These are phyloP conservation scores for Beauveria medogensis DNA, from an alignment of 2,329 filamentous ascomycete genomes.

Conservation along the genomic window DNA sequence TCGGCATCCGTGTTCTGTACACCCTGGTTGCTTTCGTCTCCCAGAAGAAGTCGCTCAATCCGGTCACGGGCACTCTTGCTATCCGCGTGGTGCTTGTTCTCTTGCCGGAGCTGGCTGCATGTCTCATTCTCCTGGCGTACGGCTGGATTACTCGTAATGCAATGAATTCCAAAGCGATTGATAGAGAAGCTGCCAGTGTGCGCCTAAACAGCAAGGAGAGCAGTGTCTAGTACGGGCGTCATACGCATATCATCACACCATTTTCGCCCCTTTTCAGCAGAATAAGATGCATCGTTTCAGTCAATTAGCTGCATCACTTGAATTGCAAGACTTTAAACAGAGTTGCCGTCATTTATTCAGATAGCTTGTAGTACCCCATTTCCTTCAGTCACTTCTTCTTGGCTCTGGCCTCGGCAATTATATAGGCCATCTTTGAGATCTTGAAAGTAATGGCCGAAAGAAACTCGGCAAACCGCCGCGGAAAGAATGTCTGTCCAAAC, in stretches of 20 bases:
- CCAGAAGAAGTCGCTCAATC: not conserved
- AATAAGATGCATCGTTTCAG: not conserved
- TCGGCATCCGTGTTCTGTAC: constrained; percentile 6
- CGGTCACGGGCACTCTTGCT: not conserved
- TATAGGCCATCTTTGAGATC: constrained; percentile 18
- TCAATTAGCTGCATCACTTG: not conserved
- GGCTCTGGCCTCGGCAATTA: constrained; percentile 17
- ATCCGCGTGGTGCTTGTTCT: constrained; percentile 2
- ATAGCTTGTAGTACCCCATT: not conserved
- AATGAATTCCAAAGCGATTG: too few species aligned
- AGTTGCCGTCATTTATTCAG: not conserved
- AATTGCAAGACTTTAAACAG: not conserved
- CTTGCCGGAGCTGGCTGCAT: constrained; percentile 2
- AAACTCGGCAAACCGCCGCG: constrained; percentile 22
- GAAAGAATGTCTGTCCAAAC: constrained; percentile 13
- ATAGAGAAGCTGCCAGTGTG: not conserved
- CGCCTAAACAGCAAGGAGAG: not conserved
- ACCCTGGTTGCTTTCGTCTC: constrained; percentile 8
- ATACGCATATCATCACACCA: not conserved
- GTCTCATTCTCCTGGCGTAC: not conserved
- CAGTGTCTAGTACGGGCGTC: not conserved
- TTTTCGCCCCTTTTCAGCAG: not conserved
- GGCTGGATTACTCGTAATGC: not conserved
- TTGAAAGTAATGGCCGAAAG: constrained; percentile 22
- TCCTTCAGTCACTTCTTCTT: constrained; percentile 16